Base-by-base conservation (phyloP, 2,329 filamentous ascomycete genomes). In the Escovopsis sp. region DNA sequence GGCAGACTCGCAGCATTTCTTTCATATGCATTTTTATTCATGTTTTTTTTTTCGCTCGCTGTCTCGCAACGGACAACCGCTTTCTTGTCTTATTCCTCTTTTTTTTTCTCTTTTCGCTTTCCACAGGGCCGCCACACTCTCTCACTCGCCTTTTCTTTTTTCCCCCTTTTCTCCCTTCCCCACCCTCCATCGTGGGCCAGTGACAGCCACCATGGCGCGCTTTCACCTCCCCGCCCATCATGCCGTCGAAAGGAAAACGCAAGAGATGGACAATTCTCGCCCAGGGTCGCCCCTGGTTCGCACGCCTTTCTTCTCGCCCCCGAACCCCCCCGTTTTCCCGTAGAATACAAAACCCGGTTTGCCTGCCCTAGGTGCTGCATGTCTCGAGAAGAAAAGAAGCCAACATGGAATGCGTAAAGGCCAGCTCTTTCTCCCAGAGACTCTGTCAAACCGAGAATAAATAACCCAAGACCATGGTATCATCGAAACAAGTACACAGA, bases 381-480 rank as follows among this genome's bases (percentile, higher is more conserved):
- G 36, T 23, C 32, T 26, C 26, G 32, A 15, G 15, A 15, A 15
- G 15, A 34, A 45, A 33, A 40, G 38, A 23, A 36, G 26, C 26
- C 35, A 44, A 44, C 38, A 41, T 42, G 40, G 15, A 44, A 41
- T 38, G 39, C 32, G 36, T 46, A 35, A 35, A 35, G 18, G 36
- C 34, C 30, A 41, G 30, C 41, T 18, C 19, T 33, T 26, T 35
- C 40, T 39, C 40, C 37, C 30, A 39, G 18, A 12, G 26, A 26
- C 26, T 28, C 37, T 26, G 19, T 28, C 34, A 30, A 43, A 46
- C 39, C 9, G 34, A 35, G 33, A 32, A 26, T 28, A 39, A 32
- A 43, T 43, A 43, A 42, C 41, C 38, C 42, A 40, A 43, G 39
- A 41, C 44, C 44, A 46, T 46, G 44, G 44, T 46, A 46, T 46